Conservation (phyloP, 371 early-diverging fungal genomes). For the Mucor ambiguus region DNA sequence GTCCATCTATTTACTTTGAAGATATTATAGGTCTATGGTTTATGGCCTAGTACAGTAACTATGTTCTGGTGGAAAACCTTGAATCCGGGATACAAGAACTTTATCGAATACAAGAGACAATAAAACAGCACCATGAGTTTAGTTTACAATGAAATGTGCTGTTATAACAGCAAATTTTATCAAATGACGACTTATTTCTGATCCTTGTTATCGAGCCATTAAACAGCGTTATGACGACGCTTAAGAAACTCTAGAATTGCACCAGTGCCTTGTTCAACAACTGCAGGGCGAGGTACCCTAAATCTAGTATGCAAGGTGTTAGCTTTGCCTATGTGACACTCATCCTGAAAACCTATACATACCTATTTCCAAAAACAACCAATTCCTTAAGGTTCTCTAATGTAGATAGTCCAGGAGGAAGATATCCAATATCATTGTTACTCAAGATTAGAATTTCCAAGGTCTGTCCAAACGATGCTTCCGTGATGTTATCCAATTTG, state of each 20-base stretch:
- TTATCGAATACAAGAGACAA: slow-evolving; percentile 8
- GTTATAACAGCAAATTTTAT: no score
- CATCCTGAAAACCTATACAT: background rate
- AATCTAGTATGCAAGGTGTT: slow-evolving; percentile 35
- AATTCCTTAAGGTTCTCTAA: slow-evolving; percentile 52
- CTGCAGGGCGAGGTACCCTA: slow-evolving; percentile 63
- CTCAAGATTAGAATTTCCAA: slow-evolving; percentile 56
- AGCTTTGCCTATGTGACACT: background rate
- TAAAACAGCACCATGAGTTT: background rate
- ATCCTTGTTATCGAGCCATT: background rate
- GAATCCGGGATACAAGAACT: slow-evolving; percentile 5
- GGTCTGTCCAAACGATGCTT: slow-evolving; percentile 42
- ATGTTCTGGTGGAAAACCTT: slow-evolving; percentile 14
- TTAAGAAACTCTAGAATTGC: slow-evolving; percentile 62
- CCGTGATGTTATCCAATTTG: slow-evolving; percentile 49
- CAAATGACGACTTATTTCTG: no score
- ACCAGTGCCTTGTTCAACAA: slow-evolving; percentile 65
- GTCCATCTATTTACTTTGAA: background rate
- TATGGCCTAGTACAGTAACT: slow-evolving; percentile 13
- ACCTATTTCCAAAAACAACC: slow-evolving; percentile 62
- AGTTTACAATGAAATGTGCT: no score
- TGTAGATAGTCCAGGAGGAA: slow-evolving; percentile 65
- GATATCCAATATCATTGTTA: slow-evolving; percentile 59
- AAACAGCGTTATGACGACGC: slow-evolving; percentile 17
- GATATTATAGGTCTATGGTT: slow-evolving; percentile 4